A percentile compares a stretch with the other conserved stretches of the same genome.
phyloP scores from a whole-genome alignment of 108 stramenopile species.

The Cylindrotheca closterium region DNA sequence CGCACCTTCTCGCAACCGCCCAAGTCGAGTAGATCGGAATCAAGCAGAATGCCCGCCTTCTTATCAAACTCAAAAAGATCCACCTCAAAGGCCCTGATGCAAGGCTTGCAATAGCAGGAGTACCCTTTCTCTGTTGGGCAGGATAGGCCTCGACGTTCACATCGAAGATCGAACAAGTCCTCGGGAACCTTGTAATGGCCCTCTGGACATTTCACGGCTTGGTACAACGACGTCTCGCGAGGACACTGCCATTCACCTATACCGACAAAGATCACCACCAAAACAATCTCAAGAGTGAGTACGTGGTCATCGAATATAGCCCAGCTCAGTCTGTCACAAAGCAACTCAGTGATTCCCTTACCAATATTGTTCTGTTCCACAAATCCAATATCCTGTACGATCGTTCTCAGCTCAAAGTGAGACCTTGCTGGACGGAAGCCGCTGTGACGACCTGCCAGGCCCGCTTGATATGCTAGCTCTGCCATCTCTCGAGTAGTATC shows the following conservation, averaged over 20 bases:
- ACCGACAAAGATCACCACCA: too few relatives aligned
- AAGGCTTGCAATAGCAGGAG: slow-evolving; percentile 5
- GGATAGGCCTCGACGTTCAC: neutral
- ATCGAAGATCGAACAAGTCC: neutral
- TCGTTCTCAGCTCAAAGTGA: slow-evolving; percentile 6
- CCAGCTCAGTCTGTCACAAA: too few relatives aligned
- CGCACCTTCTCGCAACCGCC: too few relatives aligned
- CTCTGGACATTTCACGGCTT: slow-evolving; percentile 1
- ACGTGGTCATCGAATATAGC: too few relatives aligned
- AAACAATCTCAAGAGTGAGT: too few relatives aligned
- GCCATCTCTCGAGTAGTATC: slow-evolving; percentile 3
- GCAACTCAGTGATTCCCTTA: too few relatives aligned
- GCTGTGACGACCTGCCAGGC: neutral
- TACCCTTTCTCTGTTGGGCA: neutral
- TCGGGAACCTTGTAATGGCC: slow-evolving; percentile 2
- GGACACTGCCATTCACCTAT: slow-evolving; percentile 11
- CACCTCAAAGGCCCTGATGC: slow-evolving; percentile 17
- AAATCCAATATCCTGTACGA: slow-evolving; percentile 10
- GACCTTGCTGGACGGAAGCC: slow-evolving; percentile 19
- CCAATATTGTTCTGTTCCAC: slow-evolving; percentile 2
- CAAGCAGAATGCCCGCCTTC: too few relatives aligned
- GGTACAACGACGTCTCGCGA: neutral
- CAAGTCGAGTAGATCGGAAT: too few relatives aligned
- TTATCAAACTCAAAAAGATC: slow-evolving; percentile 10
- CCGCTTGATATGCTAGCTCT: neutral